Conservation (phyloP, 495 filamentous ascomycete species). For the Amorphotheca resinae region DNA sequence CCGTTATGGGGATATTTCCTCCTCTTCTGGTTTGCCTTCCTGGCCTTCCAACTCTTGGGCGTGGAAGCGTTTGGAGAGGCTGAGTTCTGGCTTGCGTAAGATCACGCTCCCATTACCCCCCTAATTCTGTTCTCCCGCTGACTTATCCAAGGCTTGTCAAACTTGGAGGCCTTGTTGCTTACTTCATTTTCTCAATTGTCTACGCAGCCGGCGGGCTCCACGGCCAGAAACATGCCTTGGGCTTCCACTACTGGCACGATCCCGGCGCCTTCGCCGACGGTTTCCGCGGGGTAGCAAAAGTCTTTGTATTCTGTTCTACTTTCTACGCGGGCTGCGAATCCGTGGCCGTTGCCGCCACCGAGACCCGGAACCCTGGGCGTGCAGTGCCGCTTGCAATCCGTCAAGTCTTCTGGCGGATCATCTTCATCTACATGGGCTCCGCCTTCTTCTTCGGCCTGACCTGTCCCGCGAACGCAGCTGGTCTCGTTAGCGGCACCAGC, state of each 20-base stretch:
- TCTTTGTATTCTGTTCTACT: conserved; percentile 63
- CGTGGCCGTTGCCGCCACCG: conserved; percentile 63
- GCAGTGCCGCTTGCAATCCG: conserved; percentile 57
- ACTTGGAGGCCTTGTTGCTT: too few relatives aligned
- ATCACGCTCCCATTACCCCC: too few relatives aligned
- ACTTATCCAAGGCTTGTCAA: conserved; percentile 24
- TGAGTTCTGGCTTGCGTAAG: conserved; percentile 63
- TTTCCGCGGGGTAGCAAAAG: conserved; percentile 66
- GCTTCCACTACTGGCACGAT: conserved; percentile 56
- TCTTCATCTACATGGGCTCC: conserved; percentile 58
- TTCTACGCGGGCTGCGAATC: conserved; percentile 81
- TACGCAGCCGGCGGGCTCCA: conserved; percentile 6
- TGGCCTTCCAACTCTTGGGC: background rate
- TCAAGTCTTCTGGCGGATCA: conserved; percentile 57
- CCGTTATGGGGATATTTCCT: background rate
- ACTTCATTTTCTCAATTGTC: too few relatives aligned
- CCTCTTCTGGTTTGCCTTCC: background rate
- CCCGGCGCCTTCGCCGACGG: conserved; percentile 55
- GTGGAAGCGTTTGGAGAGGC: background rate
- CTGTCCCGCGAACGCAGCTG: conserved; percentile 42
- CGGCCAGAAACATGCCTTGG: conserved; percentile 31
- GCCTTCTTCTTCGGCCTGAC: conserved; percentile 62
- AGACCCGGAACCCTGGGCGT: conserved; percentile 56
- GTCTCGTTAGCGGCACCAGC: conserved; percentile 46
- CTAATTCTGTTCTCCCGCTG: conserved; percentile 55